Percentiles rank a stretch among this genome's conserved stretches.
phyloP scores from a whole-genome alignment of 169 alveolate genomes.

The Theileria sp. region DNA sequence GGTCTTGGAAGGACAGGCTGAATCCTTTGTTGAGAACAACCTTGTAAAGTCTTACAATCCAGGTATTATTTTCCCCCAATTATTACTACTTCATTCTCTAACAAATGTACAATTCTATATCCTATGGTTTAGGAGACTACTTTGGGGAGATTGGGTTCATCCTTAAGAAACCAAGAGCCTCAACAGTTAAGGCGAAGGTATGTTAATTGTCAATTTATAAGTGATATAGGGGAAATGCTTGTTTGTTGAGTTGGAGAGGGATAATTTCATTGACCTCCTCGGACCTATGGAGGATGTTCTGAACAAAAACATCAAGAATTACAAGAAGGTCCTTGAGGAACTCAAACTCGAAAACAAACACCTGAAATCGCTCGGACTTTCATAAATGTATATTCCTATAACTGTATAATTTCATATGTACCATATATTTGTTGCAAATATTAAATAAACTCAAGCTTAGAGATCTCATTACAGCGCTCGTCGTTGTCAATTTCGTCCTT shows the following conservation, averaged over 20 bases:
- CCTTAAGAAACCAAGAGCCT: slow-evolving; percentile 92
- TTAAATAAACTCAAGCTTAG: slow-evolving; percentile 57
- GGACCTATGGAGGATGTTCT: slow-evolving; percentile 94
- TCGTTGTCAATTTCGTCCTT: slow-evolving; percentile 24
- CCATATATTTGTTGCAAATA: not conserved
- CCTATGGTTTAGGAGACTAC: slow-evolving; percentile 83
- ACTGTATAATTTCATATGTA: not conserved
- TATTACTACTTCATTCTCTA: not conserved
- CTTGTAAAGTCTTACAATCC: slow-evolving; percentile 84
- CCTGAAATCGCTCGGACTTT: slow-evolving; percentile 4
- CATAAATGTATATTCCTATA: not conserved
- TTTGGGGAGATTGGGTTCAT: slow-evolving; percentile 97
- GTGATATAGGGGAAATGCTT: slow-evolving; percentile 61
- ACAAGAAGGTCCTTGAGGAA: slow-evolving; percentile 73
- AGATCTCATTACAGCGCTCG: slow-evolving; percentile 34
- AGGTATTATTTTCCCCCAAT: slow-evolving; percentile 5
- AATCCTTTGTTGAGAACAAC: slow-evolving; percentile 86
- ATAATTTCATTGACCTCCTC: slow-evolving; percentile 89
- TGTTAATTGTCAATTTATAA: not conserved
- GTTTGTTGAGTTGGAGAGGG: slow-evolving; percentile 89
- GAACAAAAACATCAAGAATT: slow-evolving; percentile 89
- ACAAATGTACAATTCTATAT: not conserved
- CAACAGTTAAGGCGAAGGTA: slow-evolving; percentile 87
- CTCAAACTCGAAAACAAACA: slow-evolving; percentile 58
- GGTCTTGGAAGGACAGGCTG: slow-evolving; percentile 90